These are phyloP conservation scores for Phytophthora macrochlamydospora DNA, from an alignment of 352 stramenopile species.

Conservation along the genomic window DNA sequence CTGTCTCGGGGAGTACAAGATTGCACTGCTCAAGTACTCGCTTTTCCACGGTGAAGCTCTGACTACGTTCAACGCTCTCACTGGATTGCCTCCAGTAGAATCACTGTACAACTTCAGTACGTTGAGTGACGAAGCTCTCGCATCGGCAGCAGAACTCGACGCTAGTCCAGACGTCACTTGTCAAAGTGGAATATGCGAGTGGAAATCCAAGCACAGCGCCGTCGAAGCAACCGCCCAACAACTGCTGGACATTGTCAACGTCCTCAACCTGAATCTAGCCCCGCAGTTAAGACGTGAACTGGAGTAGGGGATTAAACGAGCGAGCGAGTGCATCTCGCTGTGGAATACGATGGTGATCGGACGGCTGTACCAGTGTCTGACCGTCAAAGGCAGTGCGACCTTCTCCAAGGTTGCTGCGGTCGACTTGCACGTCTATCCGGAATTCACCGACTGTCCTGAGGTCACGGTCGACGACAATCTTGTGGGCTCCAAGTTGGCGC, in stretches of 20 bases:
- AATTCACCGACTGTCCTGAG: constrained; percentile 15
- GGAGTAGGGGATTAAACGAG: constrained; percentile 16
- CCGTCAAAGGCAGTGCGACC: constrained; percentile 10
- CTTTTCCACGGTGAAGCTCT: constrained; percentile 17
- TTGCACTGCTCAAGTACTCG: constrained; percentile 19
- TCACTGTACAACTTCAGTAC: constrained; percentile 27
- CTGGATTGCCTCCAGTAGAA: constrained; percentile 9
- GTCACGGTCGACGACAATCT: constrained; percentile 12
- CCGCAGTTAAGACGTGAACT: constrained; percentile 22
- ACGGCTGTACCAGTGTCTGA: constrained; percentile 28
- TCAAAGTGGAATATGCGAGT: constrained; percentile 25
- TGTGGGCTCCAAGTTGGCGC: constrained; percentile 15
- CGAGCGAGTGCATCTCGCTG: constrained; percentile 18
- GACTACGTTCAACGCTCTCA: constrained; percentile 29
- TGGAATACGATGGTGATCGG: constrained; percentile 31
- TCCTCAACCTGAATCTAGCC: constrained; percentile 23
- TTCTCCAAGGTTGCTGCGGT: constrained; percentile 24
- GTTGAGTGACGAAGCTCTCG: constrained; percentile 16
- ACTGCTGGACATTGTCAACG: constrained; percentile 20
- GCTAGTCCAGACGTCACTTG: constrained; percentile 16
- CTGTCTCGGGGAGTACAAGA: constrained; percentile 23
- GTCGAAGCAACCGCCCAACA: constrained; percentile 20
- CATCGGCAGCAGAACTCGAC: constrained; percentile 17
- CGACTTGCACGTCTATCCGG: constrained; percentile 27
- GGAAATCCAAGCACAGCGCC: constrained; percentile 22